Conservation (phyloP, 345 rosid species). For the Hirschfeldia incana region DNA sequence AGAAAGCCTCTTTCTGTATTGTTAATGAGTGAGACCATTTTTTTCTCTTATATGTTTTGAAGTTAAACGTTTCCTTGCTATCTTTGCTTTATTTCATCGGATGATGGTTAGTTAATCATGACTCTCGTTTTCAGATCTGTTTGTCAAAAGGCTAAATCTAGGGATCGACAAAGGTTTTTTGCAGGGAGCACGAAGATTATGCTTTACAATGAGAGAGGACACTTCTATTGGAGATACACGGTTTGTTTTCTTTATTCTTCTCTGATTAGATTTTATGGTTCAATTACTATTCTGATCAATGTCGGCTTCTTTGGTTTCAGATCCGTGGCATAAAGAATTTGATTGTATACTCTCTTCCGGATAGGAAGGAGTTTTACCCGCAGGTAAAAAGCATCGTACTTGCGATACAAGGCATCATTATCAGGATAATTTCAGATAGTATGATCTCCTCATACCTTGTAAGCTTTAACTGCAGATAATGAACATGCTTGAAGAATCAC, state of each 20-base stretch:
- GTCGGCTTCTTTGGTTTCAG: conserved; percentile 42
- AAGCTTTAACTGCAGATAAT: conserved; percentile 51
- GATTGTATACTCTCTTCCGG: conserved; percentile 85
- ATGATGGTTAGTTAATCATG: conserved; percentile 2
- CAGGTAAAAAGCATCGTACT: not conserved
- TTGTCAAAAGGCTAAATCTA: conserved; percentile 57
- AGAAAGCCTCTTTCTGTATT: conserved; percentile 82
- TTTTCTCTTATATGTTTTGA: not conserved
- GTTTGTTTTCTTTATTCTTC: not conserved
- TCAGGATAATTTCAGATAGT: not conserved
- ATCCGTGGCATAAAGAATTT: conserved; percentile 78
- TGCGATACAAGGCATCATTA: not conserved
- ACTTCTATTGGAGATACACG: not conserved
- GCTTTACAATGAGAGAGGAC: conserved; percentile 59
- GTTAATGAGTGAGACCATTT: conserved; percentile 74
- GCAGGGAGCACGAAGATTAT: conserved; percentile 66
- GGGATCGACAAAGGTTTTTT: conserved; percentile 65
- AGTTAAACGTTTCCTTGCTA: not conserved
- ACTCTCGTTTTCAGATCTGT: conserved; percentile 52
- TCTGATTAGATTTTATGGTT: not conserved
- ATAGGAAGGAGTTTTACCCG: conserved; percentile 64
- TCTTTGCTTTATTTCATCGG: not conserved
- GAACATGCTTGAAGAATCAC: conserved; percentile 65
- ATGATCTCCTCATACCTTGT: not conserved
- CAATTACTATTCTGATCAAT: not conserved